Conservation (phyloP, 2,329 filamentous ascomycete genomes). For the Verruconis gallopava region DNA sequence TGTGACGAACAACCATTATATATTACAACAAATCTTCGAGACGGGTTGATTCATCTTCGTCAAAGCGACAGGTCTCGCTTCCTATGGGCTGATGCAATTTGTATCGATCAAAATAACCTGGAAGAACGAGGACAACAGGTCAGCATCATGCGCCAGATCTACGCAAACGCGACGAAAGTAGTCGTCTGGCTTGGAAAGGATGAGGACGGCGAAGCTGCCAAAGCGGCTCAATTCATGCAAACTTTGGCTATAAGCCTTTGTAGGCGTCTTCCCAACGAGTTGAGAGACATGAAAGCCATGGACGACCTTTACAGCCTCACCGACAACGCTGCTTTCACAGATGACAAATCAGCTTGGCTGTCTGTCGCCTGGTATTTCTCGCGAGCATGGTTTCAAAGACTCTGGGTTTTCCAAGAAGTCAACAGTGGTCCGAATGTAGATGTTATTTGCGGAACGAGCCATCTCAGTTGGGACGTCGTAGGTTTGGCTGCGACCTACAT, state of each 20-base stretch:
- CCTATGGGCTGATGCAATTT: constrained; percentile 11
- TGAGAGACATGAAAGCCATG: background rate
- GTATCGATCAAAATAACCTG: constrained; percentile 10
- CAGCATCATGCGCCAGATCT: constrained; percentile 6
- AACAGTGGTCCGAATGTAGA: background rate
- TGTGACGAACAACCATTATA: background rate
- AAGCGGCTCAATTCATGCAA: background rate
- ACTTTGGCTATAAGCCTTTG: background rate
- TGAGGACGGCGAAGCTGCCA: background rate
- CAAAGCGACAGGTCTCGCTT: background rate
- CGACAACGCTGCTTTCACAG: background rate
- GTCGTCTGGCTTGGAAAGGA: constrained; percentile 11
- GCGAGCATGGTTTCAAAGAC: constrained; percentile 2
- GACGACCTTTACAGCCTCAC: background rate
- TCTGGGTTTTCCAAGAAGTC: constrained; percentile 8
- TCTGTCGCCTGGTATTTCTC: background rate
- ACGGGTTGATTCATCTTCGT: constrained; percentile 5
- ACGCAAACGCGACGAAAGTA: constrained; percentile 1
- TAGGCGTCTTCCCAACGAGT: background rate
- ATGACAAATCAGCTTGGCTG: constrained; percentile 3
- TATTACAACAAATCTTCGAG: constrained; percentile 1
- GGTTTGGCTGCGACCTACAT: constrained; percentile 5
- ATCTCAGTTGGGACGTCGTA: background rate
- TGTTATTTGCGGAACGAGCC: constrained; percentile 4
- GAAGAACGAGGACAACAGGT: constrained; percentile 9